Evolutionary conservation across 225 moss, liverwort and hornwort genomes (phyloP).

Genomic region (Polytrichum commune): DNA sequence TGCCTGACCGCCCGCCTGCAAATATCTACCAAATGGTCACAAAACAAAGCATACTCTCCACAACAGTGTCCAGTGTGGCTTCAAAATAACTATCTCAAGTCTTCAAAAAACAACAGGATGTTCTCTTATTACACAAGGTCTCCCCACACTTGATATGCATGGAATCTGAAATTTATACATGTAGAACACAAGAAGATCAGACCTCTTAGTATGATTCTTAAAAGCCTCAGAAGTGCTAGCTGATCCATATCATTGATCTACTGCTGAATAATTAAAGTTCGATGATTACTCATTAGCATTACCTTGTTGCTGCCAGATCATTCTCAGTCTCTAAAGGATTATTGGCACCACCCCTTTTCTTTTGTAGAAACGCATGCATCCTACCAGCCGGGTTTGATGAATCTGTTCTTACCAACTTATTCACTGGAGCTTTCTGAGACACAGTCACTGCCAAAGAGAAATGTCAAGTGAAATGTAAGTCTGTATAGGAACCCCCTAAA

Average conservation of each 20-base stretch:
- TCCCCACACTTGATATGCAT: no score
- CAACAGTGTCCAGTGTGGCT: not conserved
- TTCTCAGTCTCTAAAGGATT: slow-evolving; percentile 46
- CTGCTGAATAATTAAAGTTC: no score
- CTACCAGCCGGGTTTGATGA: slow-evolving; percentile 81
- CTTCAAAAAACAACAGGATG: no score
- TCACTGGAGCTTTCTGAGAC: slow-evolving; percentile 72
- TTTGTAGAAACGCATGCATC: slow-evolving; percentile 82
- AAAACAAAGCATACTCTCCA: slow-evolving; percentile 6
- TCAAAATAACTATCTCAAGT: no score
- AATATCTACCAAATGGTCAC: slow-evolving; percentile 8
- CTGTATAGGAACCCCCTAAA: slow-evolving; percentile 8
- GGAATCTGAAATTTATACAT: no score
- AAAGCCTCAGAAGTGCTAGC: no score
- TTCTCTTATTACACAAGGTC: no score
- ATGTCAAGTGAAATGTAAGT: slow-evolving; percentile 3
- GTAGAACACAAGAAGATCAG: no score
- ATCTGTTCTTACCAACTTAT: slow-evolving; percentile 89
- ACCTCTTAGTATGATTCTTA: no score
- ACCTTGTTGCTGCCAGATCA: slow-evolving; percentile 82
- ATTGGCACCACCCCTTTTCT: slow-evolving; percentile 35
- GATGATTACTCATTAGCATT: not conserved
- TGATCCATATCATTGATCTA: no score
- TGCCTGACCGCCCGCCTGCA: slow-evolving; percentile 73
- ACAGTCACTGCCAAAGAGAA: slow-evolving; percentile 25